Evolutionary conservation across 768 basidiomycete species (phyloP).

Genomic region (Amanita molliuscula): DNA sequence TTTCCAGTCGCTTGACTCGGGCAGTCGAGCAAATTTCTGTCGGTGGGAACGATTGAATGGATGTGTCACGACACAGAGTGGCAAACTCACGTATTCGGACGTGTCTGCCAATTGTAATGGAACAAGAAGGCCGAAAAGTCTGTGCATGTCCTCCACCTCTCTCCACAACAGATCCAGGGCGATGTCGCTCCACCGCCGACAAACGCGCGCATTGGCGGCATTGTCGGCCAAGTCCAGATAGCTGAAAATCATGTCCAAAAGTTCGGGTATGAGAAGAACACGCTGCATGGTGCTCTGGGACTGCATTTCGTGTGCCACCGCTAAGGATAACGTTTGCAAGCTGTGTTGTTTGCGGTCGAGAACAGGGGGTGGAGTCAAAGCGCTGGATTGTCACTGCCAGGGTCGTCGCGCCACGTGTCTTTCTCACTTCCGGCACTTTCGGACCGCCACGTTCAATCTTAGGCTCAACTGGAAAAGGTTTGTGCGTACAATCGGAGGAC

Average conservation of each 20-base stretch:
- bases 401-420: too few relatives aligned
- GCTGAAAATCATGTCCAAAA: constrained; percentile 45
- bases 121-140: constrained; percentile 38
- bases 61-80: not conserved
- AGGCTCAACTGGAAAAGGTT: too few relatives aligned
- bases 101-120: constrained; percentile 22
- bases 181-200: constrained; percentile 47
- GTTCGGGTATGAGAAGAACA: constrained; percentile 46
- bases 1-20: constrained; percentile 41
- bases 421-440: too few relatives aligned
- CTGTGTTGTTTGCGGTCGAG: not conserved
- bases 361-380: too few relatives aligned
- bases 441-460: too few relatives aligned
- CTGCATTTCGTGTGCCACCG: not conserved
- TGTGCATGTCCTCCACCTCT: constrained; percentile 33
- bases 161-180: constrained; percentile 52
- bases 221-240: constrained; percentile 32
- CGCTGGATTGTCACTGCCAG: too few relatives aligned
- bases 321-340: too few relatives aligned
- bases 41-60: not conserved
- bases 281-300: constrained; percentile 16
- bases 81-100: constrained; percentile 19
- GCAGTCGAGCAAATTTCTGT: constrained; percentile 31
- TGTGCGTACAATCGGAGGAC: too few relatives aligned
- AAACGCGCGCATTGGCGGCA: constrained; percentile 39